Conservation (phyloP, 2,329 filamentous ascomycete genomes). For the Alternaria triticimaculans region DNA sequence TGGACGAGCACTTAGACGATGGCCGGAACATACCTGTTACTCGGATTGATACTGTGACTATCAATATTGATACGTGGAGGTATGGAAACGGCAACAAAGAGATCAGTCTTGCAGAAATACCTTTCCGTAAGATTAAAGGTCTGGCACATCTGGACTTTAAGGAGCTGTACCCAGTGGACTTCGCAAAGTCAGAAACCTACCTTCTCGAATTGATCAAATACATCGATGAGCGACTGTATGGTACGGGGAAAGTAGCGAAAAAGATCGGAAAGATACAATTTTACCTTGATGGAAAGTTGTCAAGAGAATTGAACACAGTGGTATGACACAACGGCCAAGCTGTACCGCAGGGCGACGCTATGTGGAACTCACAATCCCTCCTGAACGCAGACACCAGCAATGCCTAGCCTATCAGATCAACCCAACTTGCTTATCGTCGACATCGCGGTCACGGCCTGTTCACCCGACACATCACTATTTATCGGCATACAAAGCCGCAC, state of each 20-base stretch:
- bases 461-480: neutral
- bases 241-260: neutral
- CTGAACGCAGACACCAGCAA: neutral
- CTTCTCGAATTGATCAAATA: neutral
- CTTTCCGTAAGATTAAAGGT: neutral
- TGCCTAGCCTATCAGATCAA: neutral
- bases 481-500: neutral
- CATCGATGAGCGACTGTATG: neutral
- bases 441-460: neutral
- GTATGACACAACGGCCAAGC: neutral
- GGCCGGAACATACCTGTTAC: neutral
- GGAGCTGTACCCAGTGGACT: constrained; percentile 1
- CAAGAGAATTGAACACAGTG: neutral
- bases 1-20: neutral
- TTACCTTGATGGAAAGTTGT: neutral
- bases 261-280: neutral
- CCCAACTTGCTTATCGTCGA: neutral
- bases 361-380: neutral
- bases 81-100: neutral
- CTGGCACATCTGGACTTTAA: neutral
- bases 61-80: neutral
- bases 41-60: neutral
- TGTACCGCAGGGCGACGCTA: neutral
- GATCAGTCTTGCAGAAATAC: neutral
- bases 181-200: neutral